phyloP scores from a whole-genome alignment of 2,329 filamentous ascomycete species.

The Fusarium haematococcum region DNA sequence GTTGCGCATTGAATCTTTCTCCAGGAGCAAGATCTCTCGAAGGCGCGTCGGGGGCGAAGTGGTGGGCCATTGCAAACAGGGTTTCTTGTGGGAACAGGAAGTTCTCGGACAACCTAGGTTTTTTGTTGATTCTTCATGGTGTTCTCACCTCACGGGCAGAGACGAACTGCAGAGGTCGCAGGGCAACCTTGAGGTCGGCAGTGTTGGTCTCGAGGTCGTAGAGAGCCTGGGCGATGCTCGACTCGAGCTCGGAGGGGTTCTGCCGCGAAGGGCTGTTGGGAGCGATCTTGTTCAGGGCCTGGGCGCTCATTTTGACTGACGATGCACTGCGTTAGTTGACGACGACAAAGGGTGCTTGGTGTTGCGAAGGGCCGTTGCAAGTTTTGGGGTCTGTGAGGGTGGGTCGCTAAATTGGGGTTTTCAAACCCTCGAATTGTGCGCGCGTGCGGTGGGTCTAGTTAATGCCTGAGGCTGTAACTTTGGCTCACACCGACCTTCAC shows the following conservation, averaged over 20 bases:
- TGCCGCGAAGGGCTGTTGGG: conserved; percentile 95
- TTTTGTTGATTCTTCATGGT: conserved; percentile 46
- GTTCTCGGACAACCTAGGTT: conserved; percentile 30
- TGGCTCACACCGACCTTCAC: conserved; percentile 3
- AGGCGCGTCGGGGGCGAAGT: conserved; percentile 39
- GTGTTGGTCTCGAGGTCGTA: conserved; percentile 99
- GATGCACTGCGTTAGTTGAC: conserved; percentile 49
- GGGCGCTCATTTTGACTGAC: conserved; percentile 69
- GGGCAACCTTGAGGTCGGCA: conserved; percentile 93
- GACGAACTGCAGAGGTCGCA: conserved; percentile 98
- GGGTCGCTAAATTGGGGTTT: conserved; percentile 58
- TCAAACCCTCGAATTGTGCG: conserved; percentile 50
- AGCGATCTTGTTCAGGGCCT: conserved; percentile 97
- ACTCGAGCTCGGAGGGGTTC: conserved; percentile 98
- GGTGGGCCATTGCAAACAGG: conserved; percentile 51
- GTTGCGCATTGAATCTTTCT: conserved; percentile 34
- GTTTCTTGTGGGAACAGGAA: conserved; percentile 58
- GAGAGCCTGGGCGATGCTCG: conserved; percentile 94
- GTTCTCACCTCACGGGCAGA: conserved; percentile 98
- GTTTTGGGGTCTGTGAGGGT: conserved; percentile 47
- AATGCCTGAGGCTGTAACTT: conserved; percentile 27
- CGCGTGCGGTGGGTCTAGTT: conserved; percentile 4
- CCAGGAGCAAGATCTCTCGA: conserved; percentile 33
- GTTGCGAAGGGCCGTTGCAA: conserved; percentile 39
- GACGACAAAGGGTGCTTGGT: conserved; percentile 41